Evolutionary conservation across 345 rosid genomes (phyloP), one percentile per base, ranked within the genome.

Genomic region (Hibiscus mutabilis): DNA sequence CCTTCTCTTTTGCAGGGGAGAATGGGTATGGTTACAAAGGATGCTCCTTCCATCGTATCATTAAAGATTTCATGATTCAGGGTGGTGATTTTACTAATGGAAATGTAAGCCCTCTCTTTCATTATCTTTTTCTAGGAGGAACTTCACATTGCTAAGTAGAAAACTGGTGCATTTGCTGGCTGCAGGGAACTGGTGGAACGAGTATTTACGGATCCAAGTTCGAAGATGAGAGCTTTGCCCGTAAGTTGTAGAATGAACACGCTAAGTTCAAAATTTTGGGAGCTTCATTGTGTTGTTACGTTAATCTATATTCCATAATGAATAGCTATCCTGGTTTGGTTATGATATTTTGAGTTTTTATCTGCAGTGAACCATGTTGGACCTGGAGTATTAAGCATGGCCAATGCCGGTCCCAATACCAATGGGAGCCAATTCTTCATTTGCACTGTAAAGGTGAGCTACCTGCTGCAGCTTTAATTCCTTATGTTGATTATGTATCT

Each of bases 381-480:
- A 78, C 91, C 97, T 47, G 98, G 96, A 71, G 83, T 91, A n/a
- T 73, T 91, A 81, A 94, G 98, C 83, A 94, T 94, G 98, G 98
- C 98, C 13, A 94, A 89, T 73, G 95, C 97, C 52, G 98, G 98
- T 71, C 96, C 98, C 47, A 81, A 90, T 60, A 94, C 98, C 57
- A 94, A 94, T 51, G 97, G 98, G 49, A 90, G 98, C 80, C 98
- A 94, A 70, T 91, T 93, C 80, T 91, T 93, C 85, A 86, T 94
- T 76, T 91, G 98, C 77, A 89, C 98, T 4, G 86, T 94, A 25
- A 84, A 87, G 90, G 98, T 94, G 47, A 72, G 73, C 65, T 27
- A 22, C 44, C 52, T 65, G 70, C 64, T 53, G 60, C 73, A 13
- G 5, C 62, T 12, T 67, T 58, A 27, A 76, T 11, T 15, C 22